These are phyloP conservation scores for Rhododendron henanense DNA, from an alignment of 148 eudicot genomes.

Conservation along the genomic window DNA sequence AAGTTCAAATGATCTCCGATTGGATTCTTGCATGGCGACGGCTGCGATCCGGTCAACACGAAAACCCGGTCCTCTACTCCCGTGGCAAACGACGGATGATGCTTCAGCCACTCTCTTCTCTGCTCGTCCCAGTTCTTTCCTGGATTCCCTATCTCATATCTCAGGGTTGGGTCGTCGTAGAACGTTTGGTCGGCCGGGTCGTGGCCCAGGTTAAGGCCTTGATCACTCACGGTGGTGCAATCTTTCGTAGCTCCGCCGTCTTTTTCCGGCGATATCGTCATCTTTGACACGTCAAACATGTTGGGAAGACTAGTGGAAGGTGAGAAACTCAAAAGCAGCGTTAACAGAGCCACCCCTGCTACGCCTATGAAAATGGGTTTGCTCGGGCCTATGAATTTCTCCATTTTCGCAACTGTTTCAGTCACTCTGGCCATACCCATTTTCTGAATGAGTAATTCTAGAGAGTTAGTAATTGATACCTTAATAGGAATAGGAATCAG, in stretches of 20 bases:
- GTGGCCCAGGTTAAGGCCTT: neutral
- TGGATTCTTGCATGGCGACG: conserved; percentile 25
- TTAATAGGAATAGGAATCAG: too few species aligned
- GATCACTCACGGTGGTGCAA: neutral
- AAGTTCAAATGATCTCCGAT: conserved; percentile 27
- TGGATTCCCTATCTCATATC: conserved; percentile 22
- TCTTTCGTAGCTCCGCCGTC: neutral
- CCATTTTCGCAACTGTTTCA: neutral
- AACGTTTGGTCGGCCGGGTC: neutral
- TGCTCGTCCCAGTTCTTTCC: conserved; percentile 29
- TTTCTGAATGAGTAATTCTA: neutral
- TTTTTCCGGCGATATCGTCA: neutral
- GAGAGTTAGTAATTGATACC: too few species aligned
- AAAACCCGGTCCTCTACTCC: conserved; percentile 13
- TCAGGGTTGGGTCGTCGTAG: neutral
- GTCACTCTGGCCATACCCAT: neutral
- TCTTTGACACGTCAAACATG: neutral
- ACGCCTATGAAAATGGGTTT: neutral
- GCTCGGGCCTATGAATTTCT: neutral
- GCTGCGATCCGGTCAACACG: conserved; percentile 27
- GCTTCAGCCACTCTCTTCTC: conserved; percentile 26
- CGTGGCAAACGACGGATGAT: conserved; percentile 22
- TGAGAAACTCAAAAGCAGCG: neutral
- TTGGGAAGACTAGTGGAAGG: neutral
- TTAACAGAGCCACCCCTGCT: neutral